Base-by-base conservation (phyloP, 441 rosid species). In the Oxalis stricta region DNA sequence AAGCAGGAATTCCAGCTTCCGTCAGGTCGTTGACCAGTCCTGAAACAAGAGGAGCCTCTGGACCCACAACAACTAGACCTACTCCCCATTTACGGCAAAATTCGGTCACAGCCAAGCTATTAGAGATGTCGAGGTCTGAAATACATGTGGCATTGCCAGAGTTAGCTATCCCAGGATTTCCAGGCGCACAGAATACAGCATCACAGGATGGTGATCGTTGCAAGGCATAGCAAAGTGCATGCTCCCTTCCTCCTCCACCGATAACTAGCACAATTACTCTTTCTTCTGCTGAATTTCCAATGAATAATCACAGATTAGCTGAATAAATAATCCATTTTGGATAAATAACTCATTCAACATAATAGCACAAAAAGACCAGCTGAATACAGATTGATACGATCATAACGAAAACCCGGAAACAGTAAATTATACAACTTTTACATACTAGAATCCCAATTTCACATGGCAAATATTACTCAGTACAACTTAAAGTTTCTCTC, bases 201-300 rank as follows among this genome's bases (percentile, higher is more conserved):
- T 64, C 74, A 41, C 96, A 82, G 1, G 89, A 72, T 2, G 78
- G 71, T 23, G 96, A 85, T 32, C 75, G 82, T 46, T 70, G 68
- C 71, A 84, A 58, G n/a, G 91, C 87, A 44, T 75, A 69, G 66
- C 92, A 89, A 35, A 89, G 88, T 0, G 97, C 88, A 48, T 89
- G 94, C 31, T 89, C 97, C 69, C 95, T 76, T 18, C 95, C 97
- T 51, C 97, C 95, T 61, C 92, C 95, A 44, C 97, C 97, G 40
- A 89, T 78, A 38, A 89, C 94, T 18, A 84, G 72, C 51, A 82
- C 95, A 46, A 52, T 66, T 50, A 73, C 79, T 48, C 75, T 66
- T 59, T 76, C 84, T 40, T 50, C 79, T 71, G 75, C 70, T 63
- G 41, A 38, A 49, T 41, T 10, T n/a, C n/a, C n/a, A 18, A 37